phyloP scores from a whole-genome alignment of 1,284 basidiomycete species.

The Earliella scabrosa region DNA sequence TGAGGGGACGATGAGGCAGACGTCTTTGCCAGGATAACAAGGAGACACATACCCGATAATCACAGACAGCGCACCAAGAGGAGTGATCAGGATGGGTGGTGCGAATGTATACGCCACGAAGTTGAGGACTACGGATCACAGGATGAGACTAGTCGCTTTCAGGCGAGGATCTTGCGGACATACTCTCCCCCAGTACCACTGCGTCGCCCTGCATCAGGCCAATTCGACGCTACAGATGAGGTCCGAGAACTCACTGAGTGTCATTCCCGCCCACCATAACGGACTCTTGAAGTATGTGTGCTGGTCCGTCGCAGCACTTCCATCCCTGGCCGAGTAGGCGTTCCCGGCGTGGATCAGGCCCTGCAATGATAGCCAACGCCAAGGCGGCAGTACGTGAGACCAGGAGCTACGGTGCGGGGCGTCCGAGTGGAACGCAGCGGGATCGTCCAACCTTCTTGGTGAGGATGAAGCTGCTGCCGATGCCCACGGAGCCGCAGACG shows the following conservation, averaged over 20 bases:
- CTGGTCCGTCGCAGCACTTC: slow-evolving; percentile 76
- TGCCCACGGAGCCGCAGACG: slow-evolving; percentile 78
- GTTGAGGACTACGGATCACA: slow-evolving; percentile 78
- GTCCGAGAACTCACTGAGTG: slow-evolving; percentile 71
- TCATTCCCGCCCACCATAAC: slow-evolving; percentile 98
- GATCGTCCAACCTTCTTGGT: slow-evolving; percentile 85
- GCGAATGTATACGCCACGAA: slow-evolving; percentile 99
- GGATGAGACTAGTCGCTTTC: neutral
- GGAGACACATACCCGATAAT: slow-evolving; percentile 85
- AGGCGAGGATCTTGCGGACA: slow-evolving; percentile 19
- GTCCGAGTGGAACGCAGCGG: too few species aligned
- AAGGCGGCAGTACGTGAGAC: neutral
- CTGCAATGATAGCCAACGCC: slow-evolving; percentile 42
- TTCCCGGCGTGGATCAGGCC: slow-evolving; percentile 82
- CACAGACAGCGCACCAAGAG: slow-evolving; percentile 93
- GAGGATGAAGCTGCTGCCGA: slow-evolving; percentile 94
- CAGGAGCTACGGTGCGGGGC: neutral
- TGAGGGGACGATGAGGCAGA: slow-evolving; percentile 13
- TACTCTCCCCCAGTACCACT: slow-evolving; percentile 93
- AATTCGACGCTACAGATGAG: neutral
- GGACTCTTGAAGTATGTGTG: slow-evolving; percentile 90
- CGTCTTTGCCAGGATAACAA: neutral
- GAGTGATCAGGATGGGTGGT: slow-evolving; percentile 96
- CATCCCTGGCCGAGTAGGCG: slow-evolving; percentile 47
- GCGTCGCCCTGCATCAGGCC: slow-evolving; percentile 3